These are phyloP conservation scores for Phytopythium vexans DNA, from an alignment of 352 stramenopile species.

Conservation along the genomic window DNA sequence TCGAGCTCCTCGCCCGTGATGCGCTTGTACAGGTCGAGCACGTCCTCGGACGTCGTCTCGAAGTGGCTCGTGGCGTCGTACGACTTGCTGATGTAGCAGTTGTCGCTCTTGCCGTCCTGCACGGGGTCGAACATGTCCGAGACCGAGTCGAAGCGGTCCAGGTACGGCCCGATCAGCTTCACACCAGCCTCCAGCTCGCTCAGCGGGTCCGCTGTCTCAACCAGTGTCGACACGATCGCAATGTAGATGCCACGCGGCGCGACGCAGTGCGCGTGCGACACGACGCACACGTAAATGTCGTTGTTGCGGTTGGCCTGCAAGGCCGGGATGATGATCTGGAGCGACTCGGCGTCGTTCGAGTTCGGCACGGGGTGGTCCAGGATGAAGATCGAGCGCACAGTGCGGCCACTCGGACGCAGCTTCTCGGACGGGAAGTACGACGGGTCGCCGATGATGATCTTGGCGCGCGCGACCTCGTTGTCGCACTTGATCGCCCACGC, in stretches of 20 bases:
- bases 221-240: constrained; percentile 97
- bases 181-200: constrained; percentile 94
- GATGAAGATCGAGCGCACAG: constrained; percentile 99
- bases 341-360: constrained; percentile 95
- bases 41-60: constrained; percentile 96
- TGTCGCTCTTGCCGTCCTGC: constrained; percentile 88
- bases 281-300: constrained; percentile 98
- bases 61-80: constrained; percentile 95
- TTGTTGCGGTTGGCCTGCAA: constrained; percentile 93
- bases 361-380: constrained; percentile 98
- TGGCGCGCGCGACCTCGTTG: constrained; percentile 96
- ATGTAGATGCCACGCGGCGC: constrained; percentile 97
- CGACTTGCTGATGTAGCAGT: constrained; percentile 98
- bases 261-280: constrained; percentile 94
- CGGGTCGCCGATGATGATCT: constrained; percentile 98
- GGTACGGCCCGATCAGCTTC: constrained; percentile 94
- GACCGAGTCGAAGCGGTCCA: constrained; percentile 97
- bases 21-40: constrained; percentile 97
- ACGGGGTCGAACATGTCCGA: constrained; percentile 94
- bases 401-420: constrained; percentile 90
- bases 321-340: constrained; percentile 99
- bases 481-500: constrained; percentile 91
- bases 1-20: constrained; percentile 97
- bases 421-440: constrained; percentile 97
- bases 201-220: constrained; percentile 95